These are phyloP conservation scores for Sphaerobolus stellatus DNA, from an alignment of 1,284 basidiomycete species.

Conservation along the genomic window DNA sequence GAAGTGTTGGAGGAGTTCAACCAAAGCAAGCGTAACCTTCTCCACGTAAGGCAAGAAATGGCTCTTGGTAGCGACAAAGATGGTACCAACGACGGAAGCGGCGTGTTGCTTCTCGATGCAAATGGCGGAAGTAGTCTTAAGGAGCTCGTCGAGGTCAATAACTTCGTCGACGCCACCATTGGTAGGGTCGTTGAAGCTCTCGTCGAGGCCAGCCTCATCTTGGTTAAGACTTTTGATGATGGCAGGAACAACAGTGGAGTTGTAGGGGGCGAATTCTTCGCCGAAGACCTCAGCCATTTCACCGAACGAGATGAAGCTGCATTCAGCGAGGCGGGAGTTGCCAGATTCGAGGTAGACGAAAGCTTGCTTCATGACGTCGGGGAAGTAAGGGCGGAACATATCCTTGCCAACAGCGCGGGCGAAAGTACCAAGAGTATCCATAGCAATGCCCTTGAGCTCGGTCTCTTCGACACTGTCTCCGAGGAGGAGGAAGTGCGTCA, in stretches of 20 bases:
- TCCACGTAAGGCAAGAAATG: slow-evolving; percentile 93
- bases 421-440: slow-evolving; percentile 98
- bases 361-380: slow-evolving; percentile 93
- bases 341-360: slow-evolving; percentile 90
- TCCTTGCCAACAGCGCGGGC: slow-evolving; percentile 97
- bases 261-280: slow-evolving; percentile 89
- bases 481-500: slow-evolving; percentile 85
- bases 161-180: slow-evolving; percentile 43
- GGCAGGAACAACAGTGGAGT: slow-evolving; percentile 84
- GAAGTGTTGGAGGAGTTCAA: slow-evolving; percentile 86
- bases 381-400: slow-evolving; percentile 93
- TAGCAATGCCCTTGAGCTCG: slow-evolving; percentile 95
- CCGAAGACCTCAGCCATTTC: slow-evolving; percentile 97
- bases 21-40: slow-evolving; percentile 76
- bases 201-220: slow-evolving; percentile 63
- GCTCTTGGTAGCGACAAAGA: slow-evolving; percentile 81
- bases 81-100: slow-evolving; percentile 91
- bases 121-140: slow-evolving; percentile 94
- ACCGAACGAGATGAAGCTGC: slow-evolving; percentile 98
- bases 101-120: slow-evolving; percentile 99
- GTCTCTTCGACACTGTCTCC: slow-evolving; percentile 75
- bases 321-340: slow-evolving; percentile 88
- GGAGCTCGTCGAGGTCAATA: slow-evolving; percentile 78
- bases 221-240: slow-evolving; percentile 87
- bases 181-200: slow-evolving; percentile 16